Evolutionary conservation across 208 protist species (phyloP), one percentile per base, ranked within the genome.

Genomic region (Tritrichomonas musculus): DNA sequence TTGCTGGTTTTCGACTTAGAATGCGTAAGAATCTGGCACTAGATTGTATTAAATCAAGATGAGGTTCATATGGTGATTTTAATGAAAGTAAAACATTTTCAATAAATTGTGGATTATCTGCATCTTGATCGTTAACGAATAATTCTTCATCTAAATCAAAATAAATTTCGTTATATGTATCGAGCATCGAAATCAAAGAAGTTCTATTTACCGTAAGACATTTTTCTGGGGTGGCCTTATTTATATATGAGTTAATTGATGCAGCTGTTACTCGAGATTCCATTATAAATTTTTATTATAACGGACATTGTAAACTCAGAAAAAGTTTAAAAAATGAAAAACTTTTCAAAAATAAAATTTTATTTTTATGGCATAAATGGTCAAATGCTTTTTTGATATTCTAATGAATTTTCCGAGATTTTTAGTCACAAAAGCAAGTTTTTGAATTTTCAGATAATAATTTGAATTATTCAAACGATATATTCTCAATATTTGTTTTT

Each of bases 81-180:
- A 88, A 27, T 8, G n/a, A 49, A 17, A 88, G 30, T 39, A 88
- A 4, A 60, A 88, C 77, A 36, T 88, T 47, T n/a, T 57, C 41
- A 14, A 88, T 47, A 33, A 20, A 47, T 53, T 57, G 77, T 1
- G 77, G 77, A 88, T 88, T 57, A 30, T 88, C 77, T 39, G 77
- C 27, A 57, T 88, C 47, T 53, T 41, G 47, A 88, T 88, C 77
- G 22, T 88, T 88, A 2, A 88, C 27, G 57, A 88, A 88, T 1
- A 88, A 27, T 60, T 88, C 77, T 57, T 88, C 77, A 57, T 88
- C 77, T 22, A 88, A 27, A 57, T 88, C 77, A n/a, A 88, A 88
- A 60, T 57, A 88, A 88, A 88, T 88, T 22, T 88, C 47, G 27
- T 88, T 88, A 39, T 60, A 88, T 57, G 77, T 88, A 14, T 88